Evolutionary conservation across 345 rosid species (phyloP).

Genomic region (Gossypium turneri): DNA sequence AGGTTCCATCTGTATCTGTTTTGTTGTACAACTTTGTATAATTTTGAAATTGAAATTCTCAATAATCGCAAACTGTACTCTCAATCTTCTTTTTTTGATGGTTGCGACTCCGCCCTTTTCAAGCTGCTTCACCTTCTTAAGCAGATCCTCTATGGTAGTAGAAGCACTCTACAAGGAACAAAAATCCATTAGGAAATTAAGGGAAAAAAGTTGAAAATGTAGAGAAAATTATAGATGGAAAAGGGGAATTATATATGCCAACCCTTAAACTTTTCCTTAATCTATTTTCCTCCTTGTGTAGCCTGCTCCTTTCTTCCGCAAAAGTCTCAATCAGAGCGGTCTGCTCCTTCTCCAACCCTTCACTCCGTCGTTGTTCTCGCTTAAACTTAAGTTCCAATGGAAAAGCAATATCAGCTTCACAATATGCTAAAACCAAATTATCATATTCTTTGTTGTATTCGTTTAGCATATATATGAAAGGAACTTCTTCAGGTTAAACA

Average conservation of each 20-base stretch:
- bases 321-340: slow-evolving; percentile 8
- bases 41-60: too few species aligned
- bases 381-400: slow-evolving; percentile 25
- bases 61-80: not conserved
- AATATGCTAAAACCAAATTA: too few species aligned
- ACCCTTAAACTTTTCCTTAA: slow-evolving; percentile 38
- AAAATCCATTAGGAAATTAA: not conserved
- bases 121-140: slow-evolving; percentile 25
- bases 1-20: too few species aligned
- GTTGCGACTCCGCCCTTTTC: not conserved
- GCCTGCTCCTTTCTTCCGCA: slow-evolving; percentile 31
- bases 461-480: too few species aligned
- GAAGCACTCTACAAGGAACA: slow-evolving; percentile 25
- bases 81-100: slow-evolving; percentile 13
- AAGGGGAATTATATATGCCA: not conserved
- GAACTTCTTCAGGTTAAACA: too few species aligned
- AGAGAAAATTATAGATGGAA: not conserved
- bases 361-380: slow-evolving; percentile 14
- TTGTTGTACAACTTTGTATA: too few species aligned
- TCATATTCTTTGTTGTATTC: too few species aligned
- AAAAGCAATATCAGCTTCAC: not conserved
- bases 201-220: not conserved
- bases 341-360: slow-evolving; percentile 23
- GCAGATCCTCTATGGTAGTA: slow-evolving; percentile 24
- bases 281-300: slow-evolving; percentile 27